Conservation (phyloP, 169 alveolate genomes). For the Cryptosporidium felis region DNA sequence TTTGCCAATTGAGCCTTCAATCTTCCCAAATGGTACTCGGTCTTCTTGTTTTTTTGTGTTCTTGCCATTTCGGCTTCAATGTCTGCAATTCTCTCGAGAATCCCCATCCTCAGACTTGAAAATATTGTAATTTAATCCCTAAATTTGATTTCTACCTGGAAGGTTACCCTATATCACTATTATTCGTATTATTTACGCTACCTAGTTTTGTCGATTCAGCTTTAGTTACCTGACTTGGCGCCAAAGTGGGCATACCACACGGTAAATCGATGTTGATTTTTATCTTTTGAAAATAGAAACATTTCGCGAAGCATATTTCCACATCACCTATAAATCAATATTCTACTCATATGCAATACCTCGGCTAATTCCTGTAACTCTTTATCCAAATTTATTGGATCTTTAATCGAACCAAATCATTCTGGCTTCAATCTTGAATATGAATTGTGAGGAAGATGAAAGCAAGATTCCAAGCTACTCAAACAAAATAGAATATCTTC, state of each 20-base stretch:
- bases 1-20: constrained; percentile 89
- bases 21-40: constrained; percentile 86
- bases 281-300: no score
- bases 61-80: constrained; percentile 90
- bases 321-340: no score
- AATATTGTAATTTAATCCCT: no score
- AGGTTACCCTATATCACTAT: not conserved
- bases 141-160: no score
- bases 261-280: not conserved
- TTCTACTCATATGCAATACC: no score
- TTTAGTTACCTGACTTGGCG: constrained; percentile 7
- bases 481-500: constrained; percentile 33
- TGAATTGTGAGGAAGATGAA: constrained; percentile 19
- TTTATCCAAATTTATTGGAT: no score
- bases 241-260: constrained; percentile 6
- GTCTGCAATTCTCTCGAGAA: constrained; percentile 85
- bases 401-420: no score
- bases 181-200: not conserved
- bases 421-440: no score
- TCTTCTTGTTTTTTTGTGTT: constrained; percentile 91
- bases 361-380: no score
- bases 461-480: not conserved
- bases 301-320: no score
- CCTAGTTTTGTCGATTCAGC: not conserved
- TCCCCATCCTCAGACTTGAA: constrained; percentile 54